Evolutionary conservation across 257 asterid species (phyloP).

Genomic region (Vinca minor): DNA sequence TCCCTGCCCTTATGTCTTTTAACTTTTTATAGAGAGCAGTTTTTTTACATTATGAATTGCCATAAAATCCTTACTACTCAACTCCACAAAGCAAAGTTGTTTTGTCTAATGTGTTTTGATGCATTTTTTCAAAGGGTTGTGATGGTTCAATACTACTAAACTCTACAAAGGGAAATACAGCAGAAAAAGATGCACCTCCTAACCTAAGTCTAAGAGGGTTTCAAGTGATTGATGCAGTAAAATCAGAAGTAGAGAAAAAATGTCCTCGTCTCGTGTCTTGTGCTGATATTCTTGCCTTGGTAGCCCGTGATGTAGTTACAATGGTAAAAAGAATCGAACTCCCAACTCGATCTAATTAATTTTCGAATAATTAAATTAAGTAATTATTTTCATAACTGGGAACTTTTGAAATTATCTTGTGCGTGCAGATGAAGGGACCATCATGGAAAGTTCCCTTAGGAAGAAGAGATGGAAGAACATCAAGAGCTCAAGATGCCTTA

Average conservation of each 20-base stretch:
- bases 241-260: constrained; percentile 33
- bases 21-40: no score
- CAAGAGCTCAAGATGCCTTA: constrained; percentile 37
- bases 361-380: not conserved
- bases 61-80: no score
- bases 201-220: constrained; percentile 42
- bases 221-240: constrained; percentile 38
- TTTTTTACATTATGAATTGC: no score
- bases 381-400: not conserved
- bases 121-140: constrained; percentile 31
- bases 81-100: no score
- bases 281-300: constrained; percentile 28
- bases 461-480: constrained; percentile 61
- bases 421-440: constrained; percentile 31
- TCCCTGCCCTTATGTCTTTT: no score
- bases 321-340: not conserved
- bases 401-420: not conserved
- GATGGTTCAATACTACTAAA: constrained; percentile 47
- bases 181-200: constrained; percentile 39
- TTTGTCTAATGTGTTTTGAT: not conserved
- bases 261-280: constrained; percentile 50
- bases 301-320: not conserved
- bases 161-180: constrained; percentile 23
- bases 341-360: not conserved
- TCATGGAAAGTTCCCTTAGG: constrained; percentile 63